A percentile compares a stretch with the other conserved stretches of the same genome.
These are phyloP conservation scores for Urostyla sp. DNA, from an alignment of 73 alveolate species.

Conservation along the genomic window DNA sequence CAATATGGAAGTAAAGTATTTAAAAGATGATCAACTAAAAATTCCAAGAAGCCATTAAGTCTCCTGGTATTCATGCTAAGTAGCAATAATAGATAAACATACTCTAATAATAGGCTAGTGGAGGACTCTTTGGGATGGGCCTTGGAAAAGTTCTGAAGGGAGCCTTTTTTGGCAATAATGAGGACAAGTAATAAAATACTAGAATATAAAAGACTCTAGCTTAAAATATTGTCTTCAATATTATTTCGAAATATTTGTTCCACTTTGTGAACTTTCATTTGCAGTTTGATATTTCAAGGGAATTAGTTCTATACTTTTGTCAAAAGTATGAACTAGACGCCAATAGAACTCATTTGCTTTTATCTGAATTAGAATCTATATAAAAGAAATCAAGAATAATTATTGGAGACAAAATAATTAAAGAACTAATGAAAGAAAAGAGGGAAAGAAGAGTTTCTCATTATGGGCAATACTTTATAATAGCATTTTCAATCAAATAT, in stretches of 20 bases:
- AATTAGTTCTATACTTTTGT: conserved; percentile 51
- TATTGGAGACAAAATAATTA: conserved; percentile 24
- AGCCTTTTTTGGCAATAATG: not conserved
- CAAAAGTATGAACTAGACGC: conserved; percentile 64
- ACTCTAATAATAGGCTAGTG: not conserved
- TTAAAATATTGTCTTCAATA: conserved; percentile 53
- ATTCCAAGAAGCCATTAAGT: conserved; percentile 53
- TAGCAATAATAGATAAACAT: not conserved
- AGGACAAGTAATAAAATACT: not conserved
- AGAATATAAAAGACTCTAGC: conserved; percentile 36
- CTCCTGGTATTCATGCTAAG: not conserved
- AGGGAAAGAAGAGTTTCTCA: not conserved
- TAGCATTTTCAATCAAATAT: conserved; percentile 30
- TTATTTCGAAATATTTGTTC: conserved; percentile 24
- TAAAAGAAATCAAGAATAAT: conserved; percentile 11
- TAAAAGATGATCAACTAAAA: conserved; percentile 53
- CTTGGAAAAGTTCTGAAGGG: not conserved
- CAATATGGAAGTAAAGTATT: conserved; percentile 58
- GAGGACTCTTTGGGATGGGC: conserved; percentile 13
- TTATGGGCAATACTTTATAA: conserved; percentile 1
- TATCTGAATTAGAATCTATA: conserved; percentile 61
- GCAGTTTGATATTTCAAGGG: conserved; percentile 25
- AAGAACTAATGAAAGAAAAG: not conserved
- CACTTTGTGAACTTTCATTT: conserved; percentile 45
- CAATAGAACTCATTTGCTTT: conserved; percentile 47